These are phyloP conservation scores for Entomortierella beljakovae DNA, from an alignment of 192 early-diverging fungal species.

Conservation along the genomic window DNA sequence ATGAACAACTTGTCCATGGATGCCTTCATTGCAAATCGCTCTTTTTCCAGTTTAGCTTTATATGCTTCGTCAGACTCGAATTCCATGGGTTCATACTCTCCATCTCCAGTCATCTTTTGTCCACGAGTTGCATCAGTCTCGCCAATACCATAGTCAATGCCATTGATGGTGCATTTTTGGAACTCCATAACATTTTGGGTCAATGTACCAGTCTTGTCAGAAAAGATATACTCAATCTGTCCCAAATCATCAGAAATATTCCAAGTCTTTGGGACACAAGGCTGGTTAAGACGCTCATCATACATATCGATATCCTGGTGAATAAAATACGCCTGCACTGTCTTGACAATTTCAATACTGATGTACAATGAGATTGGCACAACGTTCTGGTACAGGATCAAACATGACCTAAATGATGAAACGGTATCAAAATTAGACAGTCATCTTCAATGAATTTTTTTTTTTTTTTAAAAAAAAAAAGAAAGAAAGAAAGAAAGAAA, in stretches of 20 bases:
- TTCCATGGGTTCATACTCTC: constrained; percentile 44
- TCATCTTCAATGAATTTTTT: background rate
- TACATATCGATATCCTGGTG: constrained; percentile 92
- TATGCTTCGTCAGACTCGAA: constrained; percentile 46
- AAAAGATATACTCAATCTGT: constrained; percentile 96
- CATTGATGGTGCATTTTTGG: constrained; percentile 89
- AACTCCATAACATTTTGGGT: constrained; percentile 99
- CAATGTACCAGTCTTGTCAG: constrained; percentile 97
- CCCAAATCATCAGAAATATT: constrained; percentile 93
- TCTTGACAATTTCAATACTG: constrained; percentile 93
- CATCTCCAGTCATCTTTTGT: constrained; percentile 50
- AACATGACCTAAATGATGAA: constrained; percentile 66
- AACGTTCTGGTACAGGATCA: constrained; percentile 96
- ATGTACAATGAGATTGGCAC: constrained; percentile 97
- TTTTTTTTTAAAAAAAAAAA: background rate
- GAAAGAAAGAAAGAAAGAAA: no score
- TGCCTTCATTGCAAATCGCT: constrained; percentile 66
- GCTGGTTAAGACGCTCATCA: constrained; percentile 76
- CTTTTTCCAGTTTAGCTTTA: constrained; percentile 46
- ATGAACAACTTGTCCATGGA: constrained; percentile 66
- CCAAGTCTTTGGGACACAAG: constrained; percentile 91
- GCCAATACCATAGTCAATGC: constrained; percentile 81
- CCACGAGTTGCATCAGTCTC: constrained; percentile 65
- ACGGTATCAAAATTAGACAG: background rate
- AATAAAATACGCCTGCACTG: constrained; percentile 93